Evolutionary conservation across 345 rosid genomes (phyloP).

Genomic region (Salix arbutifolia): DNA sequence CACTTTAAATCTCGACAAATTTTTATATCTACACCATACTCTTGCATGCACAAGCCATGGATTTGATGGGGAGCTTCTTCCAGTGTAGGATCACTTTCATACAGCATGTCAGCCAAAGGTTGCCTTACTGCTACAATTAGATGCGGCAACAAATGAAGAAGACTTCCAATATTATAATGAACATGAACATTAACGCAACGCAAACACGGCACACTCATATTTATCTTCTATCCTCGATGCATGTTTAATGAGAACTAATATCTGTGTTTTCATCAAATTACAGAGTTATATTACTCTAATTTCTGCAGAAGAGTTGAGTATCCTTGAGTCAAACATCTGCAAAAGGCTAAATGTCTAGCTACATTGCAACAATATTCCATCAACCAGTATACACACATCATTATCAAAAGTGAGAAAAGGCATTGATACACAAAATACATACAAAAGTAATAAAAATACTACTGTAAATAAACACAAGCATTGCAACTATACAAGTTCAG

Average conservation of each 20-base stretch:
- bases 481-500: neutral
- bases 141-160: neutral
- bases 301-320: neutral
- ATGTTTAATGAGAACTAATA: neutral
- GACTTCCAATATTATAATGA: neutral
- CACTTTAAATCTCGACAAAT: neutral
- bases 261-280: neutral
- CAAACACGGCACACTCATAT: neutral
- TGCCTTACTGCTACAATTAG: neutral
- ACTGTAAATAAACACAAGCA: neutral
- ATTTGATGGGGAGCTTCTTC: neutral
- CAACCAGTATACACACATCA: neutral
- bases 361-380: neutral
- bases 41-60: neutral
- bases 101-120: neutral
- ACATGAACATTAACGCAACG: neutral
- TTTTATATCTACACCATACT: neutral
- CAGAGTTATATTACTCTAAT: neutral
- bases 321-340: neutral
- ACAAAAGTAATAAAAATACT: neutral
- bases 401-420: neutral
- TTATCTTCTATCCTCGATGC: neutral
- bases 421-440: neutral
- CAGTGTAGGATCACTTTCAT: neutral
- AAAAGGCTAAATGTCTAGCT: neutral